Evolutionary conservation across 1,284 basidiomycete genomes (phyloP), one percentile per base, ranked within the genome.

Genomic region (Takashimella tepidaria): DNA sequence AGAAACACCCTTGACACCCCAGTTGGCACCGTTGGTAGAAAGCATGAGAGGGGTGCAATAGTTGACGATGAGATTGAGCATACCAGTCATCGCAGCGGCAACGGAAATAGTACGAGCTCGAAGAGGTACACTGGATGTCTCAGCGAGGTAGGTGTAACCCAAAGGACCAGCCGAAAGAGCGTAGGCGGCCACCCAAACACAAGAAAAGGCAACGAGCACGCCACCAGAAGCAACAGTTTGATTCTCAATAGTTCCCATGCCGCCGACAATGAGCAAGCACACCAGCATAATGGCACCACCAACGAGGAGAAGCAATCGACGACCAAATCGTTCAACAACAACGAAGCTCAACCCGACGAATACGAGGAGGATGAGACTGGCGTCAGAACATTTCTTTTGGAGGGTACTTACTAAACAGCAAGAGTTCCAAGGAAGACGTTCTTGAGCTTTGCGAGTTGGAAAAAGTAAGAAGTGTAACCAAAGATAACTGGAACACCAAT

Each of bases 321-420:
- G 67, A 4, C 73, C 72, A 52, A 69, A 66, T 6, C 65, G 59
- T 44, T 72, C 67, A 54, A 74, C 67, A 13, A 75, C 49, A 31
- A 64, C 64, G 67, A 73, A 73, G 5, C 66, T 68, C 55, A 65
- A 55, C 43, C 71, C 50, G 19, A 73, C 68, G 45, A 70, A 67
- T 22, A 67, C 58, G 11, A 73, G 60, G 46, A 73, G 62, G 27
- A 67, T 50, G 21, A 54, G 41, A 41, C 56, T 52, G 47, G 61
- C 50, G 54, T 41, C 48, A 24, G 26, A 5, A 22, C 45, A 45
- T 1, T 42, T 31, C 37, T 41, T n/a, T n/a, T 42, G 3, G 43
- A 5, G 24, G 5, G 22, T 3, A 47, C 48, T n/a, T 23, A 55
- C 48, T 49, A 41, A 21, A 48, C 46, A 31, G 47, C 43, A 16